Percentiles rank a stretch among this genome's conserved stretches.
Conservation (phyloP, 495 filamentous ascomycete genomes). For the Aspergillus bridgeri region DNA sequence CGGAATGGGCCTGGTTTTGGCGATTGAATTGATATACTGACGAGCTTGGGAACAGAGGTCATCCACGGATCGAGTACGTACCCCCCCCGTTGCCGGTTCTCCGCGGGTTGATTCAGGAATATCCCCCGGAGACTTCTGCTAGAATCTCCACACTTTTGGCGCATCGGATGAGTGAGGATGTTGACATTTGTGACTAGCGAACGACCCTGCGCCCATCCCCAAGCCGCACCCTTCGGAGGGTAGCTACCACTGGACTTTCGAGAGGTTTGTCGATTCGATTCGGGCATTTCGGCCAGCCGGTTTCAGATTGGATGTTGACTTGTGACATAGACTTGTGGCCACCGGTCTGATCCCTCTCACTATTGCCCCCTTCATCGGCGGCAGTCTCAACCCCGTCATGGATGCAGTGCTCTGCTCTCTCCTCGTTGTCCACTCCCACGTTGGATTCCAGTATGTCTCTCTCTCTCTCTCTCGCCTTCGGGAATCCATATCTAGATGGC, state of each 20-base stretch:
- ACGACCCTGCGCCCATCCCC: constrained; percentile 81
- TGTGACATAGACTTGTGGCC: constrained; percentile 56
- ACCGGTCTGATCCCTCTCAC: constrained; percentile 79
- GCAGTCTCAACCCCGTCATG: constrained; percentile 81
- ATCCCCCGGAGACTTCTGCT: no score
- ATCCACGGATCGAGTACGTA: constrained; percentile 75
- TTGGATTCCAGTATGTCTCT: constrained; percentile 76
- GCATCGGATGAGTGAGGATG: neutral
- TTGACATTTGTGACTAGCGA: constrained; percentile 55
- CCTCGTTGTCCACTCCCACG: constrained; percentile 86
- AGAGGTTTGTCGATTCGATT: constrained; percentile 55
- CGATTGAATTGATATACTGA: constrained; percentile 20
- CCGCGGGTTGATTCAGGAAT: neutral
- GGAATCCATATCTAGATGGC: neutral
- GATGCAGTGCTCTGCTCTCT: constrained; percentile 83
- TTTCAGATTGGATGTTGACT: neutral
- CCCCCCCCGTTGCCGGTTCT: neutral
- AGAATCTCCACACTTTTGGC: neutral
- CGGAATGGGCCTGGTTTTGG: neutral
- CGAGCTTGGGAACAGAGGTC: constrained; percentile 52
- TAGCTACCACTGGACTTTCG: constrained; percentile 97
- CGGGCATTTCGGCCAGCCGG: neutral
- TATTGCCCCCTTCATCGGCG: constrained; percentile 86
- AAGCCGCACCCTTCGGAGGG: constrained; percentile 70
- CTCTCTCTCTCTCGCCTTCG: neutral